Percentiles rank a stretch among this genome's conserved stretches.
These are phyloP conservation scores for Mycena rebaudengoi DNA, from an alignment of 768 basidiomycete species.

Conservation along the genomic window DNA sequence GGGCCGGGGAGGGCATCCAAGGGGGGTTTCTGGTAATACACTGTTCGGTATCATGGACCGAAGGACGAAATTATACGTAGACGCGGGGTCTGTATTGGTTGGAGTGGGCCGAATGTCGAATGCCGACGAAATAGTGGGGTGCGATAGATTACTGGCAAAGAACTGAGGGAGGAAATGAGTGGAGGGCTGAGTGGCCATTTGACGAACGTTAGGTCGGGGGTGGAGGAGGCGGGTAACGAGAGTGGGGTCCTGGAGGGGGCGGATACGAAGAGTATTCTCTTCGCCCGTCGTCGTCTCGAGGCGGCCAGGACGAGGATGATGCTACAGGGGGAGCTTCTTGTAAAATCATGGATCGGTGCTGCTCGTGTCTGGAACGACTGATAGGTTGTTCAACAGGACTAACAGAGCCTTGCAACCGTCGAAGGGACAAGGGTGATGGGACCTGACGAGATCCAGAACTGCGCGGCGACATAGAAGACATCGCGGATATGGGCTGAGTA, in stretches of 20 bases:
- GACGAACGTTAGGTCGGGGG: slow-evolving; percentile 4
- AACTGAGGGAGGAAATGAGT: no score
- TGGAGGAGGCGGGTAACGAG: slow-evolving; percentile 5
- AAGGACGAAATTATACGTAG: no score
- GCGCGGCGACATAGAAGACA: slow-evolving; percentile 14
- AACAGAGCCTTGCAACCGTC: slow-evolving; percentile 10
- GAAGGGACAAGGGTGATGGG: slow-evolving; percentile 3
- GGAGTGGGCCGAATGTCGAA: no score
- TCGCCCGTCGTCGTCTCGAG: neutral
- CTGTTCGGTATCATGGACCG: no score
- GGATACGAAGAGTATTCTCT: neutral
- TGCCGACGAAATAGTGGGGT: no score
- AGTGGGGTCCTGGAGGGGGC: neutral
- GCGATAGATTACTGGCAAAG: no score
- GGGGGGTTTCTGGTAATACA: no score
- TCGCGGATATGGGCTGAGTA: slow-evolving; percentile 3
- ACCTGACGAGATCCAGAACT: slow-evolving; percentile 15
- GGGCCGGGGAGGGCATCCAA: no score
- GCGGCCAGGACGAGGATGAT: neutral
- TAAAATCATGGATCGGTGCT: slow-evolving; percentile 5
- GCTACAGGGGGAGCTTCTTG: neutral
- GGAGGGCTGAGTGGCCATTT: no score
- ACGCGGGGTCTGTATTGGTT: no score
- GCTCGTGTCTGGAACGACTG: slow-evolving; percentile 17
- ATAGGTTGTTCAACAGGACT: slow-evolving; percentile 25